These are phyloP conservation scores for Lolium rigidum DNA, from an alignment of 176 grass and related monocot genomes.

Conservation along the genomic window DNA sequence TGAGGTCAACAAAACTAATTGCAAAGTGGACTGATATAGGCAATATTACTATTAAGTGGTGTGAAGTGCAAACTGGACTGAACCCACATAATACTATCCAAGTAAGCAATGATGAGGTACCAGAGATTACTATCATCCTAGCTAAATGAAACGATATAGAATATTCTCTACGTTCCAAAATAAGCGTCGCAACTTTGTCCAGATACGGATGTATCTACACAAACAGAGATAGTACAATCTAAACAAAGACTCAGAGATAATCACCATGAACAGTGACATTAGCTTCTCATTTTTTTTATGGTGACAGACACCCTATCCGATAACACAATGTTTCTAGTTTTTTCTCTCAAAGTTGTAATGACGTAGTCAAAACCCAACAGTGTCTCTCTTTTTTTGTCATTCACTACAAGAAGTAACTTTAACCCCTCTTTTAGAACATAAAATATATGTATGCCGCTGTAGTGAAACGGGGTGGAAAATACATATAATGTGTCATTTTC, in stretches of 20 bases:
- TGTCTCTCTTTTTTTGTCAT: neutral
- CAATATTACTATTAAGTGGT: neutral
- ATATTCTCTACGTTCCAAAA: neutral
- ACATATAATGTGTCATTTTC: conserved; percentile 7
- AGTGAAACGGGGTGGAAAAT: neutral
- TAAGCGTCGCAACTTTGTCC: too few relatives aligned
- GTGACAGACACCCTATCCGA: neutral
- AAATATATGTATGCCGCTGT: neutral
- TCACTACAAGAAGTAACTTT: conserved; percentile 4
- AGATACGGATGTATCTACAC: too few relatives aligned
- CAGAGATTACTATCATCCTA: neutral
- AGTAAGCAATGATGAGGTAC: conserved; percentile 16
- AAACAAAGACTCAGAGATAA: neutral
- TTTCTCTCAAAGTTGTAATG: neutral
- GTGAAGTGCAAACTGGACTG: neutral
- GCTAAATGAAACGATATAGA: conserved; percentile 10
- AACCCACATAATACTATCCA: neutral
- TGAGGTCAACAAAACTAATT: neutral
- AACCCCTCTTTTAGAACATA: conserved; percentile 3
- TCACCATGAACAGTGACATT: neutral
- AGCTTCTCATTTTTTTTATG: neutral
- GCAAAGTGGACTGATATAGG: neutral
- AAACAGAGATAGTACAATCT: neutral
- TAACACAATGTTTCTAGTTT: neutral
- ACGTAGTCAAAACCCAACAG: neutral